Percentiles rank a stretch among this genome's conserved stretches.
Conservation (phyloP, 2,329 filamentous ascomycete species). For the Talaromyces sp. region DNA sequence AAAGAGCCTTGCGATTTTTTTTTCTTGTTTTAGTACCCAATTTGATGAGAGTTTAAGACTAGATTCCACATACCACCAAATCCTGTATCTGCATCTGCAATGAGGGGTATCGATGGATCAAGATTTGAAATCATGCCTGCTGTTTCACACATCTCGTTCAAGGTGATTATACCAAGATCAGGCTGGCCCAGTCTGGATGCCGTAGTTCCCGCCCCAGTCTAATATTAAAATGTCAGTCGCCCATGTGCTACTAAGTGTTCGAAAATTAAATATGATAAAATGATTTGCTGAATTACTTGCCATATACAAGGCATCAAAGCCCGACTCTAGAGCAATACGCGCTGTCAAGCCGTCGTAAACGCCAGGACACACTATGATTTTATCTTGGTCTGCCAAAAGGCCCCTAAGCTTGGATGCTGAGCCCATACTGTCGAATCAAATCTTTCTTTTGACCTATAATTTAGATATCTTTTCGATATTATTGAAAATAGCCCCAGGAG, state of each 20-base stretch:
- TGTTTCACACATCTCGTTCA: conserved; percentile 62
- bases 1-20: conserved; percentile 37
- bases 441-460: too few species aligned
- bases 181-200: conserved; percentile 62
- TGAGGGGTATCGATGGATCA: conserved; percentile 55
- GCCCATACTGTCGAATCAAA: too few species aligned
- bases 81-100: conserved; percentile 57
- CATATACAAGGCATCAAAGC: conserved; percentile 67
- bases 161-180: conserved; percentile 61
- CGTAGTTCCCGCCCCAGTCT: conserved; percentile 63
- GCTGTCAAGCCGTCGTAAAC: conserved; percentile 69
- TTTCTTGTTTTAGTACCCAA: too few species aligned
- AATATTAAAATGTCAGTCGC: neutral
- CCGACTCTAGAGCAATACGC: conserved; percentile 60
- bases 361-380: conserved; percentile 61
- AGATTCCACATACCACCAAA: conserved; percentile 44
- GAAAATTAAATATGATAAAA: too few species aligned
- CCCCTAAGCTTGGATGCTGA: conserved; percentile 39
- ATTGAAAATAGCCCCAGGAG: too few species aligned
- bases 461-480: too few species aligned
- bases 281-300: conserved; percentile 40
- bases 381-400: conserved; percentile 42
- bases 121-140: conserved; percentile 63
- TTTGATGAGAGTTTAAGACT: too few species aligned
- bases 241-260: neutral